These are phyloP conservation scores for Hyaloscypha bicolor DNA, from an alignment of 495 filamentous ascomycete genomes.

Conservation along the genomic window DNA sequence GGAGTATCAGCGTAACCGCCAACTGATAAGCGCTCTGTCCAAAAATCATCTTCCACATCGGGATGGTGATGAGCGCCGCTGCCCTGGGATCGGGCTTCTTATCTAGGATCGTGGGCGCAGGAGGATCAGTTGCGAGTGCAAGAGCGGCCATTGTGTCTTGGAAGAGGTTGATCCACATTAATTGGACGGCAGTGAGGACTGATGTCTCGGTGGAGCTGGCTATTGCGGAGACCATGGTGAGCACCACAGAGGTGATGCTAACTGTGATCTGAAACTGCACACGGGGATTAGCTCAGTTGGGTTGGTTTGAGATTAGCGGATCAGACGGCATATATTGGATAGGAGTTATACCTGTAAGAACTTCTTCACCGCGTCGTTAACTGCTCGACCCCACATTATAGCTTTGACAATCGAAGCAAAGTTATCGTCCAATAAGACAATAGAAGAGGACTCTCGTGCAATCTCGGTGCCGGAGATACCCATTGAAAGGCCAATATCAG, in stretches of 20 bases:
- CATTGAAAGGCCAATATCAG: conserved; percentile 92
- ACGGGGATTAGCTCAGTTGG: no score
- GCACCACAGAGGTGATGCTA: conserved; percentile 79
- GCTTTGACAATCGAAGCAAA: conserved; percentile 89
- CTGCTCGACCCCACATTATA: conserved; percentile 84
- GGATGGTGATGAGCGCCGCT: no score
- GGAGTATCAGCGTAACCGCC: no score
- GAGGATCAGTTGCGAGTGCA: conserved; percentile 83
- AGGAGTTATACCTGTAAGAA: conserved; percentile 68
- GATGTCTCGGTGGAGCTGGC: conserved; percentile 62
- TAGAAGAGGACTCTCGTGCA: conserved; percentile 90
- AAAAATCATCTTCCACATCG: no score
- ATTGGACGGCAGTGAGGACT: conserved; percentile 80
- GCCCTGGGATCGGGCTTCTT: conserved; percentile 66
- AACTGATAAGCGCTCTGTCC: no score
- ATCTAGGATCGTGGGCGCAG: conserved; percentile 70
- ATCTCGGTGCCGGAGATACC: conserved; percentile 89
- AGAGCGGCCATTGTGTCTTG: conserved; percentile 97
- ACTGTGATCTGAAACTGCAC: conserved; percentile 85
- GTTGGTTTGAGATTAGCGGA: no score
- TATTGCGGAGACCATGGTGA: conserved; percentile 81
- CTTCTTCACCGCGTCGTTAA: conserved; percentile 89
- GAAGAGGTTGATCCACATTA: conserved; percentile 89
- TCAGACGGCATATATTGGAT: no score
- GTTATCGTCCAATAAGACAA: conserved; percentile 92